Percentiles rank a stretch among this genome's conserved stretches.
phyloP scores from a whole-genome alignment of 1,284 basidiomycete species.

The Sanghuangporus baumii region DNA sequence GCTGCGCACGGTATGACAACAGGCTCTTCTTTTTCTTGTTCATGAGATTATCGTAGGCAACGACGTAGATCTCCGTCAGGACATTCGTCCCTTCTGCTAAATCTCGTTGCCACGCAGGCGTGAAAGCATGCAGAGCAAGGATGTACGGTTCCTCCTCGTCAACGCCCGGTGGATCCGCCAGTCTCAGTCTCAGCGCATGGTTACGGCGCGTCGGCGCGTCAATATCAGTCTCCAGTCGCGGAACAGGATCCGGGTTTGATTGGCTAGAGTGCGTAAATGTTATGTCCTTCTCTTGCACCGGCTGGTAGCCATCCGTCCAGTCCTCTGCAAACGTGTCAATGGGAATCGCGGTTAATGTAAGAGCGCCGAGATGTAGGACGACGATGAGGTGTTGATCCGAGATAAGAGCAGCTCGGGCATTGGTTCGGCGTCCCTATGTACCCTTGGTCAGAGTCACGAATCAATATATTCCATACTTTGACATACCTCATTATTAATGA shows the following conservation, averaged over 20 bases:
- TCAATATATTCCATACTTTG: neutral
- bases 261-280: neutral
- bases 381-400: conserved; percentile 1
- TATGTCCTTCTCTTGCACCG: neutral
- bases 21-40: neutral
- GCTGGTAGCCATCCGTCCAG: neutral
- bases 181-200: neutral
- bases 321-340: neutral
- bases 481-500: neutral
- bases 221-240: neutral
- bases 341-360: conserved; percentile 1
- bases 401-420: neutral
- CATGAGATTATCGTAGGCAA: neutral
- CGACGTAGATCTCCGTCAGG: conserved; percentile 3
- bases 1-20: conserved; percentile 6
- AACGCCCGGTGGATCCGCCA: neutral
- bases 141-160: conserved; percentile 2
- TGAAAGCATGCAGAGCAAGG: conserved; percentile 4
- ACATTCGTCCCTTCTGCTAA: neutral
- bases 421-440: neutral
- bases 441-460: neutral
- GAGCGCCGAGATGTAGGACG: conserved; percentile 1
- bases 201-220: neutral
- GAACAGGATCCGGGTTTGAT: neutral
- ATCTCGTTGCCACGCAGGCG: neutral